phyloP scores from a whole-genome alignment of 2,329 filamentous ascomycete genomes.

The Apiospora pterosperma region DNA sequence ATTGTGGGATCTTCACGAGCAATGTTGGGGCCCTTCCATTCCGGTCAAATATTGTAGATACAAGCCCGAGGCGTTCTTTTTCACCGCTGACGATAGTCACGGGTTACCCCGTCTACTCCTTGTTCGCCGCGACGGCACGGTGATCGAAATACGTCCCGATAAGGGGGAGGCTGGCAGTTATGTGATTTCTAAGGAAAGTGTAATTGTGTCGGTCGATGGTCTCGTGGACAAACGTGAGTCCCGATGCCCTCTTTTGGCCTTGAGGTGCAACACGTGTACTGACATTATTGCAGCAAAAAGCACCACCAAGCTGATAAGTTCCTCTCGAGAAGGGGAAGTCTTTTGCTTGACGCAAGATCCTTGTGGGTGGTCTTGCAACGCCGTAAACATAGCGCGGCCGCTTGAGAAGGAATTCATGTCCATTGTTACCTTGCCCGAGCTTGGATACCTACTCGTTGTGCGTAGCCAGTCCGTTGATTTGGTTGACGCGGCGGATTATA shows the following conservation, averaged over 20 bases:
- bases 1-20: slow-evolving; percentile 60
- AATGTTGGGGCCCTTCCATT: slow-evolving; percentile 53
- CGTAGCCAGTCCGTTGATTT: slow-evolving; percentile 54
- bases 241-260: no score
- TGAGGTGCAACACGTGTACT: not conserved
- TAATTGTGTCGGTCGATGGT: slow-evolving; percentile 47
- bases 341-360: slow-evolving; percentile 29
- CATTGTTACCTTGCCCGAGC: slow-evolving; percentile 54
- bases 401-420: slow-evolving; percentile 47
- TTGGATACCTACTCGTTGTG: slow-evolving; percentile 60
- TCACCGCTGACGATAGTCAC: slow-evolving; percentile 40
- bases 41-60: slow-evolving; percentile 55
- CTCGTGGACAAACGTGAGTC: slow-evolving; percentile 43
- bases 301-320: slow-evolving; percentile 27
- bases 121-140: slow-evolving; percentile 60
- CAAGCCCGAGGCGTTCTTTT: slow-evolving; percentile 61
- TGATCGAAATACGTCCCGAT: slow-evolving; percentile 55
- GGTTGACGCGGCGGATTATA: slow-evolving; percentile 55
- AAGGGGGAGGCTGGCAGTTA: slow-evolving; percentile 39
- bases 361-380: slow-evolving; percentile 47
- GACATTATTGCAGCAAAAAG: slow-evolving; percentile 15
- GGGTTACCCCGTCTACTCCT: slow-evolving; percentile 51
- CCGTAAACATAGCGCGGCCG: slow-evolving; percentile 36
- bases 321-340: slow-evolving; percentile 27
- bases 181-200: slow-evolving; percentile 46